Base-by-base conservation (phyloP, 257 asterid genomes). In the Solanum tacnaense region DNA sequence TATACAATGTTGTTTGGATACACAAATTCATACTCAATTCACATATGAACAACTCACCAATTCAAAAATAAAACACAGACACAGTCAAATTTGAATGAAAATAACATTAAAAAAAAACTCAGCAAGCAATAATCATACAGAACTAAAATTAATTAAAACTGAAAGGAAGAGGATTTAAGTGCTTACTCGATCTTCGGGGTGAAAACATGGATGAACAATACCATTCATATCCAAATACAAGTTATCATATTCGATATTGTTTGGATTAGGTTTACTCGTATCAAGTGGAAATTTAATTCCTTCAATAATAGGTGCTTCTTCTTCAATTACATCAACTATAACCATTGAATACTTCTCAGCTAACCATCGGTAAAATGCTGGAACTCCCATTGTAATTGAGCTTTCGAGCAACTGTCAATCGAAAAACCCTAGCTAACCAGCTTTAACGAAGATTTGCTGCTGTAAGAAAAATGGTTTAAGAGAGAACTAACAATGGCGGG, bases 331-430 rank as follows among this genome's bases (percentile, higher is more conserved):
- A 35, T 88, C 88, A 3, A 86, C 70, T 1, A 91, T 91, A 21
- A 88, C 89, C 58, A 90, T 90, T 0, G 95, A 92, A 60, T 92
- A 93, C 23, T 91, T 93, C 16, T 87, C 60, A 0, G 88, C 92
- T 56, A 93, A 71, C 95, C 95, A 93, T 16, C 93, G 49, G 88
- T 91, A 93, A 84, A 93, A 92, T 8, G 94, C 90, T 7, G 92
- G 93, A 15, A 92, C 92, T 0, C 94, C 95, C 95, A 93, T 93
- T 60, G 70, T 49, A 38, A 39, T n/a, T 25, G 31, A n/a, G 21
- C 60, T 38, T 2, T 23, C 21, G 27, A 76, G 44, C 20, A 27
- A 6, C 35, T 67, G 21, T 68, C 74, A 68, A 68, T 68, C 4
- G 67, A 20, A 49, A 49, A 56, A 0, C 62, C 5, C 25, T 52